Base-by-base conservation (phyloP, 805 yeast genomes). In the Pichia kluyveri region DNA sequence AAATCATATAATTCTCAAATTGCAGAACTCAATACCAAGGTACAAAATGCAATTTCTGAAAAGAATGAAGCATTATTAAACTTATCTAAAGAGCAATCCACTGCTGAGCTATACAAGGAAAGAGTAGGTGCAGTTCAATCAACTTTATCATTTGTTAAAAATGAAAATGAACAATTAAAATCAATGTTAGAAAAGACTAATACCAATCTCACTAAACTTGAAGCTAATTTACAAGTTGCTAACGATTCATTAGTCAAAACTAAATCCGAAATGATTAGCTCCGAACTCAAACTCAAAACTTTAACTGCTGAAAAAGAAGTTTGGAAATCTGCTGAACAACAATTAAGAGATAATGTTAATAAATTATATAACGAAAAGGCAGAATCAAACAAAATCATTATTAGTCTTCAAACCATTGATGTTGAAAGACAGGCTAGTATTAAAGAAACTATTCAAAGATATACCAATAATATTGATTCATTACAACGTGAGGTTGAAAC, bases 391-490 rank as follows among this genome's bases (percentile, higher is more conserved):
- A 72, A 76, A 4, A 68, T 81, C 49, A 72, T 85, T 10, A 61
- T 75, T 8, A 82, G 75, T 55, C 65, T 86, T 41, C 91, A 86
- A 61, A 58, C 79, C 2, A 59, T 79, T 38, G 78, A 79, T 48
- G 71, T 71, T 45, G 90, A 86, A 58, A 72, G 89, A 46, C 84
- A 82, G 44, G 54, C 63, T 1, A 67, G 77, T 7, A 70, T 75
- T 42, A 59, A 66, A 19, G 82, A 79, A 38, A 58, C 81, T 5
- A 70, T 79, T 19, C 63, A 69, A 14, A 68, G 82, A 40, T 70
- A 80, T 45, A 58, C 72, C 9, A 63, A 68, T 26, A 79, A 78
- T 43, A 65, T 80, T 11, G 75, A 73, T 42, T 62, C 73, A 26
- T 67, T 81, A 30, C 78, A 79, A 53, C 49, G 52, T 32, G 79